These are phyloP conservation scores for Ricinus communis DNA, from an alignment of 345 rosid genomes.

Conservation along the genomic window DNA sequence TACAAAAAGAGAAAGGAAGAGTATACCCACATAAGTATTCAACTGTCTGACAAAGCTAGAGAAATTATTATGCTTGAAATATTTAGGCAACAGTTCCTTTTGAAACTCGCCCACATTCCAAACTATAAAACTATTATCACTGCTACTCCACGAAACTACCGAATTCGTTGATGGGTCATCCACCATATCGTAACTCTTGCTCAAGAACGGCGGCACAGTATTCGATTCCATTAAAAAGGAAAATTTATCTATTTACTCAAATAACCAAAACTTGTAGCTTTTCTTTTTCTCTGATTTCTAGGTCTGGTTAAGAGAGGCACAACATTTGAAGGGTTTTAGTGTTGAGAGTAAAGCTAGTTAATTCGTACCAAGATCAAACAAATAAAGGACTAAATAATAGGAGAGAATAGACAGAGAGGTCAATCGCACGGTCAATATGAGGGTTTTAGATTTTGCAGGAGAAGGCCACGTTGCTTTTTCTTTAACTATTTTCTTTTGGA, in stretches of 20 bases:
- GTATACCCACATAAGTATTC: constrained; percentile 65
- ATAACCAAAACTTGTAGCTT: not conserved
- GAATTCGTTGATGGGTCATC: constrained; percentile 25
- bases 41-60: constrained; percentile 89
- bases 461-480: too few species aligned
- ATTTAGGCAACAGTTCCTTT: constrained; percentile 24
- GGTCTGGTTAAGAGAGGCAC: not conserved
- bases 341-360: not conserved
- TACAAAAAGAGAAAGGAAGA: not conserved
- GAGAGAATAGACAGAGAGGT: not conserved
- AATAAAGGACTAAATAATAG: not conserved
- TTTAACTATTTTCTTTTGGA: too few species aligned
- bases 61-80: constrained; percentile 86
- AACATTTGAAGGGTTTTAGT: not conserved
- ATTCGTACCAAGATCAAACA: not conserved
- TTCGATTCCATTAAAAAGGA: constrained; percentile 9
- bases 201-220: constrained; percentile 27
- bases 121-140: constrained; percentile 28
- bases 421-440: not conserved
- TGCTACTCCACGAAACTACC: constrained; percentile 30
- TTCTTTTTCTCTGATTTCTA: too few species aligned
- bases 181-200: constrained; percentile 32
- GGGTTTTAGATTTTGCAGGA: not conserved
- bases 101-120: constrained; percentile 30
- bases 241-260: not conserved